A percentile compares a stretch with the other conserved stretches of the same genome.
Evolutionary conservation across 139 green algal genomes (phyloP).

Genomic region (Trebouxia sp.): DNA sequence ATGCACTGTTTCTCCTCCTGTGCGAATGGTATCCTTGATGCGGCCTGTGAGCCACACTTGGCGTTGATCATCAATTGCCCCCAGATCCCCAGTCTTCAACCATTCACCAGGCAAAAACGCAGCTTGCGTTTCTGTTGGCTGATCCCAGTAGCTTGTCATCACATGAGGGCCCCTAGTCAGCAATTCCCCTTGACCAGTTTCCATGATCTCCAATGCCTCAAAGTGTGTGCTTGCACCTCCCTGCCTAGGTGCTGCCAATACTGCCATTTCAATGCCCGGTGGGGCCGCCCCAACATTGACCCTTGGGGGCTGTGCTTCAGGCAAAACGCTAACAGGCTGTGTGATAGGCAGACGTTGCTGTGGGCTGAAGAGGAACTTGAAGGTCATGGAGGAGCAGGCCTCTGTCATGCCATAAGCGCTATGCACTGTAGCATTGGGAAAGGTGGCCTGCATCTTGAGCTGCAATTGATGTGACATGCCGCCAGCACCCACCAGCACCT

Average conservation of each 20-base stretch:
- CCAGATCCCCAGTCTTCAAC: conserved; percentile 83
- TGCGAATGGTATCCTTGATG: conserved; percentile 90
- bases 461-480: conserved; percentile 28
- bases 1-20: conserved; percentile 88
- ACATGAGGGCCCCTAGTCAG: conserved; percentile 71
- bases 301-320: too few species aligned
- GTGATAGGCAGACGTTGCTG: background rate
- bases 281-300: conserved; percentile 50
- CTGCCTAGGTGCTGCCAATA: conserved; percentile 23
- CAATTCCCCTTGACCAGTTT: conserved; percentile 47
- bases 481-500: conserved; percentile 55
- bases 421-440: conserved; percentile 63
- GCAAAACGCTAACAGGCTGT: too few species aligned
- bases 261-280: conserved; percentile 52
- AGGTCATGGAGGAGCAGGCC: conserved; percentile 79
- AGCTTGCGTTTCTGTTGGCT: conserved; percentile 46
- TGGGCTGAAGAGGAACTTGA: conserved; percentile 31
- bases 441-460: conserved; percentile 23
- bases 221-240: background rate
- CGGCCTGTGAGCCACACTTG: conserved; percentile 81
- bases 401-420: conserved; percentile 93
- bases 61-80: conserved; percentile 53
- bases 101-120: conserved; percentile 58
- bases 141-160: conserved; percentile 78
- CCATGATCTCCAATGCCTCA: background rate